Base-by-base conservation (phyloP, 75 land plant species). In the Ceratopteris richardii region DNA sequence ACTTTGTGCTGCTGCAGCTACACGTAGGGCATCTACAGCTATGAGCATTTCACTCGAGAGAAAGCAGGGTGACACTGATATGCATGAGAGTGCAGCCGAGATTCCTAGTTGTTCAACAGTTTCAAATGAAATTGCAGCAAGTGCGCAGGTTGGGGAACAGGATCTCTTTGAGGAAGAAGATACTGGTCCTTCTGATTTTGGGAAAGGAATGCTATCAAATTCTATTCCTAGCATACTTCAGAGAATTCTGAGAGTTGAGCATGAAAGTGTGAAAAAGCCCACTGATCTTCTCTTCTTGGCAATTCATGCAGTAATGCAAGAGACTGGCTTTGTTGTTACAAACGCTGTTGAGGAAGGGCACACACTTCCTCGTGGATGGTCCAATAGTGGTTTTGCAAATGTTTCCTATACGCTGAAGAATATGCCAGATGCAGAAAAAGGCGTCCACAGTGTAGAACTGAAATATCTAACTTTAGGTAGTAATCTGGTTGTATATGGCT, bases 251-350 rank as follows among this genome's bases (percentile, higher is more conserved):
- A 51, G 44, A 14, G 72, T 55, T 7, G 94, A 80, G 63, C 25
- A 44, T 17, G 67, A 54, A 7, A 64, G 73, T 40, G 70, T 58
- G 24, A 69, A n/a, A 50, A 58, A 75, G 0, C 44, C 23, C 13
- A 65, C 52, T 9, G 63, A 41, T 37, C 61, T 71, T 36, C 7
- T 88, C 58, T 63, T 77, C 11, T 61, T 83, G 19, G 79, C 87
- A 0, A 72, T 85, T 31, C 95, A 93, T 66, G 90, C 82, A 16
- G 90, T 80, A 37, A 65, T 93, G 64, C 63, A 88, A 29, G 98
- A 93, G 55, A 77, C 82, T 24, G 98, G 98, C 1, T 93, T 93
- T 61, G 65, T 82, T 23, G 52, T 68, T 28, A 51, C 60, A 31
- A 65, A 82, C 60, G n/a, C 63, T 0, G 53, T 54, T 19, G 20